Evolutionary conservation across 208 protist genomes (phyloP), one percentile per base, ranked within the genome.

Genomic region (Wallacemonas sp.): DNA sequence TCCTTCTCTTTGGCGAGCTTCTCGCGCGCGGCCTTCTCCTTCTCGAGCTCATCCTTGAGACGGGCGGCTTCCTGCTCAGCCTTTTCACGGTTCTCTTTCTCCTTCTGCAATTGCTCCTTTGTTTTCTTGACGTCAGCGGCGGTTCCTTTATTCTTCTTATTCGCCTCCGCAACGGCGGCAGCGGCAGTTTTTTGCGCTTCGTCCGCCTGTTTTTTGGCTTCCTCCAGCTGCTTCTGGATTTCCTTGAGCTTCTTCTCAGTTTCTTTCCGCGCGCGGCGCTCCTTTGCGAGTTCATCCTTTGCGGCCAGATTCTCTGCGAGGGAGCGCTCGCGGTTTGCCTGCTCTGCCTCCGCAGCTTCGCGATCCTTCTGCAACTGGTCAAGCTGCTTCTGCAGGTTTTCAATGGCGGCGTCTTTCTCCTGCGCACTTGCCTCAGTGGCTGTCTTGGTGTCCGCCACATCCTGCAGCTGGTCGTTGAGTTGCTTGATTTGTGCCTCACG

Each of bases 21-120:
- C 30, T 45, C 60, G 61, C 59, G 45, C 39, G 59, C 55, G 12
- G 30, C 17, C 41, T 56, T 46, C 42, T 70, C 71, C 26, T 70
- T 46, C 41, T 42, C 24, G 9, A 77, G 46, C 15, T 63, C 15
- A 9, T 67, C 42, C 19, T 56, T 54, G 27, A 47, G 22, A 1
- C 44, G 26, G 12, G 66, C 28, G 5, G 38, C 19, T 12, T 65
- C 66, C 27, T 30, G 49, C 51, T 80, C 73, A 14, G 62, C 72
- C 67, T 79, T 83, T 47, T 70, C 72, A 27, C 69, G 80, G 9
- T 62, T 62, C 11, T 70, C 51, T 59, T 77, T 68, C 63, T 77
- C 74, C 49, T 65, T 69, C 49, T 70, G 45, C 36, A 85, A 42
- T 38, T 66, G 30, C 39, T 66, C 61, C 41, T 66, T 66, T 1